Evolutionary conservation across 2,329 filamentous ascomycete species (phyloP).

Genomic region (Zasmidium angulare): DNA sequence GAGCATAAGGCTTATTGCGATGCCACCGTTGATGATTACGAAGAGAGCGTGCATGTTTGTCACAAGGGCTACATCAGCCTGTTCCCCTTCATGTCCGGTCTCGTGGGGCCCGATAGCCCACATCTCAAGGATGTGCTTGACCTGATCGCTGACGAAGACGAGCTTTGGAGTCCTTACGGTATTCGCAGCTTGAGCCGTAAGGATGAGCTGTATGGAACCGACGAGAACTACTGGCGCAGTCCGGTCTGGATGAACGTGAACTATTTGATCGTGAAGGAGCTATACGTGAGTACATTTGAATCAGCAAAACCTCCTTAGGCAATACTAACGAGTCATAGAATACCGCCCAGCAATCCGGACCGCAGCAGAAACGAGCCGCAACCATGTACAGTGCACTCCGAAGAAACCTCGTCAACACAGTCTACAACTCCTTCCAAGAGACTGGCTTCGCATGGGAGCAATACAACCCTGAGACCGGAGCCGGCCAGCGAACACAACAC

Average conservation of each 20-base stretch:
- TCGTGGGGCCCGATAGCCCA: constrained; percentile 71
- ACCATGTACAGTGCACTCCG: constrained; percentile 75
- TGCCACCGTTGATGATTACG: constrained; percentile 90
- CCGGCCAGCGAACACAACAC: constrained; percentile 93
- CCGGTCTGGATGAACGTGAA: constrained; percentile 97
- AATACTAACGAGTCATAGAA: constrained; percentile 46
- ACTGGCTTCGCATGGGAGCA: constrained; percentile 99
- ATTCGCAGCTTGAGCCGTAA: constrained; percentile 84
- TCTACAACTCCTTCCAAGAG: constrained; percentile 82
- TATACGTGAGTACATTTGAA: constrained; percentile 63
- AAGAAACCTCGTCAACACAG: constrained; percentile 82
- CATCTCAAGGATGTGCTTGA: constrained; percentile 74
- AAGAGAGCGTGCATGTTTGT: constrained; percentile 85
- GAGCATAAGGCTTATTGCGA: constrained; percentile 85
- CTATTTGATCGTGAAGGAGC: constrained; percentile 77
- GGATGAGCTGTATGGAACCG: constrained; percentile 80
- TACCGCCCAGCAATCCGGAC: constrained; percentile 63
- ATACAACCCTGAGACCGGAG: constrained; percentile 89
- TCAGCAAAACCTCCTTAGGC: neutral
- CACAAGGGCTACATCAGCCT: constrained; percentile 96
- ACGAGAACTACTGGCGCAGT: constrained; percentile 95
- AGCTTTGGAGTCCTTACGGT: constrained; percentile 89
- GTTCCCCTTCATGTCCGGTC: constrained; percentile 85
- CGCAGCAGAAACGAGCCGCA: constrained; percentile 67
- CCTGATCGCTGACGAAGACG: constrained; percentile 74